phyloP scores from a whole-genome alignment of 495 filamentous ascomycete genomes.

The Lasiosphaeriaceae sp. region DNA sequence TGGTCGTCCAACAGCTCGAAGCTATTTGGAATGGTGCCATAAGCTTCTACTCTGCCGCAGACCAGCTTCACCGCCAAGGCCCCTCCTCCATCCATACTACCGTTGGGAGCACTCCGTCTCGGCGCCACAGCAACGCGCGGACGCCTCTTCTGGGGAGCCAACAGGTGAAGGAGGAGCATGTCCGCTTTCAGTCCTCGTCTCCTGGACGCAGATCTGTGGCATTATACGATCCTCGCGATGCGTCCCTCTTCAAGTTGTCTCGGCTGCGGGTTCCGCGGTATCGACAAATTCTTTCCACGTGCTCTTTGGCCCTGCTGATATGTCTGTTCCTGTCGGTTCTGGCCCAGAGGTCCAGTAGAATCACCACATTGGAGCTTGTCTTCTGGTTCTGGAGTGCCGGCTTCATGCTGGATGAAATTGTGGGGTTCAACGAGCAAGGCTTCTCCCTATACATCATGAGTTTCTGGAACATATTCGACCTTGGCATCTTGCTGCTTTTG shows the following conservation, averaged over 20 bases:
- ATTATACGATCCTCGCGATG: constrained; percentile 85
- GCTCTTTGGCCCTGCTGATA: constrained; percentile 76
- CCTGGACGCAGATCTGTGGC: constrained; percentile 69
- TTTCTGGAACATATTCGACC: constrained; percentile 93
- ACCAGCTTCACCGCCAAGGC: constrained; percentile 65
- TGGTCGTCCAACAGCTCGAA: constrained; percentile 87
- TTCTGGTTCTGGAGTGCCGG: constrained; percentile 98
- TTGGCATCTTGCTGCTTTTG: constrained; percentile 82
- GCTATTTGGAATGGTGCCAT: constrained; percentile 95
- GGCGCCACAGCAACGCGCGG: constrained; percentile 31
- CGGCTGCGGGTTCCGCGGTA: constrained; percentile 86
- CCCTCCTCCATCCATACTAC: constrained; percentile 12
- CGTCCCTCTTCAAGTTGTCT: constrained; percentile 86
- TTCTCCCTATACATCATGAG: constrained; percentile 94
- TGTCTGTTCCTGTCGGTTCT: constrained; percentile 79
- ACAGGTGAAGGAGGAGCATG: constrained; percentile 32
- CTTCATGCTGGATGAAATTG: constrained; percentile 94
- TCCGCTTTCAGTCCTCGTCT: constrained; percentile 22
- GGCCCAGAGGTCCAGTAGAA: constrained; percentile 61
- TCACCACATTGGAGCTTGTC: constrained; percentile 75
- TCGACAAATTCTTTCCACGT: constrained; percentile 79
- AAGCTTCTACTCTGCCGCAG: constrained; percentile 82
- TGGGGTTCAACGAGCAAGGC: constrained; percentile 89
- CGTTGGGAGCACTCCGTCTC: constrained; percentile 18
- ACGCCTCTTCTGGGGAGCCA: constrained; percentile 44